Evolutionary conservation across 371 early-diverging fungal genomes (phyloP), one percentile per base, ranked within the genome.

Genomic region (Mucor sp.): DNA sequence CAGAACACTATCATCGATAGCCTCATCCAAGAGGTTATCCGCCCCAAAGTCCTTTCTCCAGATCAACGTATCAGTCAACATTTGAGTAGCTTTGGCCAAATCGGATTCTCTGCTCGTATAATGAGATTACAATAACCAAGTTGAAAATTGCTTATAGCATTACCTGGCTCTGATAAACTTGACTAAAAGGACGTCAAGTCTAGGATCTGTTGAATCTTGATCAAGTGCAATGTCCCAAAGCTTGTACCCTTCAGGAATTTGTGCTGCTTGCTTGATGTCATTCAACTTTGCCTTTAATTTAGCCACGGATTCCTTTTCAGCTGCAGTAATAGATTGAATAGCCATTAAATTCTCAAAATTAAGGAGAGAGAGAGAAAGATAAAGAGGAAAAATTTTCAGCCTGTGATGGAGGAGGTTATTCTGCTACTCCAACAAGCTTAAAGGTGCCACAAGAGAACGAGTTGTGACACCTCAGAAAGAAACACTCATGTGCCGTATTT

Each of bases 81-180:
- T 87, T 60, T 77, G 74, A 61, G 67, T 65, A 15, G 87, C 84
- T 32, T 71, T 72, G 0, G 43, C 63, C 19, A 85, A 35, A 30
- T 81, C 75, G 35, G 73, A 44, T 19, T 80, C 72, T 66, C 83
- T 82, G 25, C 3, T 27, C 28, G 23, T 47, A 1, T n/a, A 50
- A 6, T 55, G 21, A n/a, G 30, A 57, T 33, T n/a, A 32, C 2
- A 3, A 57, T 27, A 25, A 5, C 21, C 7, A 6, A 17, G 8
- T 21, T 32, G 3, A 44, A 28, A 2, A 3, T 2, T 47, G 25
- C 14, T 37, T 63, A 6, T 33, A 12, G 5, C 32, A 6, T 66
- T 70, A 82, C 76, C 88, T 80, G 9, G 88, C 88, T 65, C 77
- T 74, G 37, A 88, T 66, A 55, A 86, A 88, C 72, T 88, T 88